Base-by-base conservation (phyloP, 352 stramenopile species). In the Globisporangium alternatum region DNA sequence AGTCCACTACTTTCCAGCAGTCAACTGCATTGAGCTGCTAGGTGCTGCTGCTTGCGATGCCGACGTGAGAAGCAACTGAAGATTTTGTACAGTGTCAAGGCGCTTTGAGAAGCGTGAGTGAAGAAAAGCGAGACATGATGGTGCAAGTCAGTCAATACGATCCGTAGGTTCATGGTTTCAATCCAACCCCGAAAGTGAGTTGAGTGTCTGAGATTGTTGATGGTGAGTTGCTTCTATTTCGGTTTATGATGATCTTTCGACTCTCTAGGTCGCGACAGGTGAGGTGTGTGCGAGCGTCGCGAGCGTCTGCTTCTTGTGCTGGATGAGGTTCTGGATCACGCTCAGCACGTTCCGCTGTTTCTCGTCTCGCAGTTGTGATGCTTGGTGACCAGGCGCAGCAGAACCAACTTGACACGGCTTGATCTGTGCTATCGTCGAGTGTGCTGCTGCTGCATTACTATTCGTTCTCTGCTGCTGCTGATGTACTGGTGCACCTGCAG, bases 1-100 rank as follows among this genome's bases (percentile, higher is more conserved):
- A 17, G 63, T 95, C 17, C 80, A 83, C 60, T 95, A 89, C 62
- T 95, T 95, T 31, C 83, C 86, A 6, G 71, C 82, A 0, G 71
- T 89, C 21, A 89, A 91, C 63, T 93, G 83, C 53, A 77, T 95
- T n/a, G 86, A 92, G 54, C 53, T 90, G 15, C 69, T 95, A 31
- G 86, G 86, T 2, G 74, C 72, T 17, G 72, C 71, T 10, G 77
- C 70, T 3, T 90, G 77, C 60, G 84, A 93, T 44, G 75, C 74
- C 10, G 81, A 90, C 31, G 41, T 69, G 43, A 44, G 61, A 51
- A 28, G 25, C n/a, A 66, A 55, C 31, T 35, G 17, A 37, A 8
- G 5, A 9, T 5, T 9, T 47, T 41, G 35, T 15, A 41, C 35
- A 17, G 35, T 17, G 10, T 3, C 35, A 41, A 9, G 15, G 43